Conservation (phyloP, 192 early-diverging fungal genomes). For the Backusella westeae region DNA sequence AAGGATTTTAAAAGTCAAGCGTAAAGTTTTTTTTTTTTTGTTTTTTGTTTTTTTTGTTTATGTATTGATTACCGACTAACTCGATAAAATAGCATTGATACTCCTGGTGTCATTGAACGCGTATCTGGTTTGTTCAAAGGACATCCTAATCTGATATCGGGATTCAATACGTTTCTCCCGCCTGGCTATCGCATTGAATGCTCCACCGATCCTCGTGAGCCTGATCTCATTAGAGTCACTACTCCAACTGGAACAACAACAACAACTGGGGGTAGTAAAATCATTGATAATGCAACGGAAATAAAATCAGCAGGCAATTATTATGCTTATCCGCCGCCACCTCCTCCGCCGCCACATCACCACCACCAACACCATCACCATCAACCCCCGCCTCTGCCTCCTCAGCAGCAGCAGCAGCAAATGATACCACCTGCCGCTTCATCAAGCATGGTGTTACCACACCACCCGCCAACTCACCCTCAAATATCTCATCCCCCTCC, state of each 20-base stretch:
- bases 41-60: background rate
- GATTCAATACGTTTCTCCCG: constrained; percentile 99
- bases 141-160: constrained; percentile 87
- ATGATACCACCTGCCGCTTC: background rate
- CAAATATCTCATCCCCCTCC: background rate
- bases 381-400: background rate
- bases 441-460: background rate
- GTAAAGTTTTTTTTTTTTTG: constrained; percentile 41
- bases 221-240: constrained; percentile 77
- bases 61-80: background rate
- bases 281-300: constrained; percentile 1
- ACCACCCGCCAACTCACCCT: constrained; percentile 13
- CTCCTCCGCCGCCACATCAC: background rate
- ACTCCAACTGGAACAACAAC: constrained; percentile 75
- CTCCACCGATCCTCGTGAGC: constrained; percentile 74
- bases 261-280: constrained; percentile 42
- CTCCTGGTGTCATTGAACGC: constrained; percentile 95
- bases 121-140: constrained; percentile 95
- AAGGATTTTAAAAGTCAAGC: constrained; percentile 98
- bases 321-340: background rate
- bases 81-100: constrained; percentile 70
- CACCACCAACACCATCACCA: background rate
- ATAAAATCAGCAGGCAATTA: background rate
- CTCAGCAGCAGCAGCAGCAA: constrained; percentile 9
- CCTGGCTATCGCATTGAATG: constrained; percentile 96